Conservation (phyloP, 169 alveolate species). For the Eimeria sp. region DNA sequence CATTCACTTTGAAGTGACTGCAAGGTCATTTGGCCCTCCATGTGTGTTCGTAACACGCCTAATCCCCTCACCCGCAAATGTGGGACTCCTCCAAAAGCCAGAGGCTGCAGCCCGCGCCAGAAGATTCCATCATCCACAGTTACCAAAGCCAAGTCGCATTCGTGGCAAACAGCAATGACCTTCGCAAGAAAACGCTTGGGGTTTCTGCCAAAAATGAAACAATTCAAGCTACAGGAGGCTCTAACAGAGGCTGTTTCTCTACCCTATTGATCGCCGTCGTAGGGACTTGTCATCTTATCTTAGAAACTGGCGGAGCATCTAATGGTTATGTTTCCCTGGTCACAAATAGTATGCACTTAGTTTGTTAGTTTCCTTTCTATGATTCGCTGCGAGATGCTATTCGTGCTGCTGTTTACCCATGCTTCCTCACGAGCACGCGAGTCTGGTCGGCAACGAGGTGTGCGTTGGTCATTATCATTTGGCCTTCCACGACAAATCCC, state of each 20-base stretch:
- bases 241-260: background rate
- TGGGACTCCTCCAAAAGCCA: slow-evolving; percentile 90
- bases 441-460: slow-evolving; percentile 91
- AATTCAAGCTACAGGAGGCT: background rate
- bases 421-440: slow-evolving; percentile 90
- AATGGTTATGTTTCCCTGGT: background rate
- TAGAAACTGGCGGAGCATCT: background rate
- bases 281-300: background rate
- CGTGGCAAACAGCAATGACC: slow-evolving; percentile 90
- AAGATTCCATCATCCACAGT: slow-evolving; percentile 88
- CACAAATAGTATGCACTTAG: background rate
- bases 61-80: slow-evolving; percentile 81
- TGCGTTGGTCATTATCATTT: slow-evolving; percentile 91
- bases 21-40: background rate
- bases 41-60: background rate
- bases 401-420: slow-evolving; percentile 86
- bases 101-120: slow-evolving; percentile 89
- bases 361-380: background rate
- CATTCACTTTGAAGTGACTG: background rate
- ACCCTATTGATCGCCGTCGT: background rate
- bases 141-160: slow-evolving; percentile 92
- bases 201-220: slow-evolving; percentile 61
- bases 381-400: background rate
- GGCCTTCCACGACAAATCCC: slow-evolving; percentile 90
- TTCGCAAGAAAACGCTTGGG: slow-evolving; percentile 88